Evolutionary conservation across 805 yeast genomes (phyloP), one percentile per base, ranked within the genome.

Genomic region (Ogataea populi-albae): DNA sequence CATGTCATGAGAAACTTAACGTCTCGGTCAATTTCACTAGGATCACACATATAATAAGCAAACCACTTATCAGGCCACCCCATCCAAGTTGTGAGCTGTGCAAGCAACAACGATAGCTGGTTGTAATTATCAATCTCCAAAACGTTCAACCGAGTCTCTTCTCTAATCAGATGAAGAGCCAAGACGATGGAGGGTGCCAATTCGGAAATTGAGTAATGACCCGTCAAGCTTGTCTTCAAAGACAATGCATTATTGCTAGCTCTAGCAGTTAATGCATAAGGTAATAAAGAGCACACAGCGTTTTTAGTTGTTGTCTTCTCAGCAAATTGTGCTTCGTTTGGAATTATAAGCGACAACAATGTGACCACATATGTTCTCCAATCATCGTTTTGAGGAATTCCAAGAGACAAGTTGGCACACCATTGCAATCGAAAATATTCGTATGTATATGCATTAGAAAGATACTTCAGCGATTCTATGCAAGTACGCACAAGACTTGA

Each of bases 61-160:
- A 61, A 54, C 96, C 95, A 85, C 0, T 49, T 39, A 1, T 68
- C 76, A 8, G 80, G 73, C 95, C 95, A 85, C 5, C 84, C 79
- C 76, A 81, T 74, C 79, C 86, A 76, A 9, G 65, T 47, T 0
- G 81, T 70, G 10, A 85, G 53, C 45, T 81, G 82, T 0, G 79
- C 64, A n/a, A 88, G 56, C 16, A 88, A 55, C 1, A 61, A 17
- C 0, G 82, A 77, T 19, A 89, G 48, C 21, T 59, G 59, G 3
- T 62, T 47, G 9, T 69, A 60, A 6, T 62, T 55, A 0, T 48
- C 36, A 3, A 51, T 37, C 4, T 69, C 64, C 17, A 77, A 59
- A 2, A 75, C 59, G 47, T 83, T 78, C 20, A 91, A 62, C 34
- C 72, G 69, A 30, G 71, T 57, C 41, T 91, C 97, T 55, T 91